Evolutionary conservation across 2,329 filamentous ascomycete species (phyloP).

Genomic region (Boeremia lycopersici): DNA sequence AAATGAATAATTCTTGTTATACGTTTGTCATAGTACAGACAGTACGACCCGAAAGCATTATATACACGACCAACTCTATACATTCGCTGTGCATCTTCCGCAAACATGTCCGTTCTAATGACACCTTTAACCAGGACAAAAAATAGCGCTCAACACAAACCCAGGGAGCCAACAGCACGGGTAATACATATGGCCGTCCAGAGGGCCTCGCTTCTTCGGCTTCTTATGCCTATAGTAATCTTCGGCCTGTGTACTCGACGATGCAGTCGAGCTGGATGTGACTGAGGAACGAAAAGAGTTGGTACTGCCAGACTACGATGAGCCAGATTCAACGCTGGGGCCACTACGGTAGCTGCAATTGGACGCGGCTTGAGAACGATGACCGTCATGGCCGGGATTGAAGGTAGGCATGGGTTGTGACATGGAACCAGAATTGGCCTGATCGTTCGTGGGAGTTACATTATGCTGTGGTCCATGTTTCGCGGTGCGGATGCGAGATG

Average conservation of each 20-base stretch:
- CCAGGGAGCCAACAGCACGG: constrained; percentile 43
- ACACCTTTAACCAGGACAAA: constrained; percentile 38
- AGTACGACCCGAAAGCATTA: neutral
- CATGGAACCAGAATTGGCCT: neutral
- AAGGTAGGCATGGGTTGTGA: constrained; percentile 24
- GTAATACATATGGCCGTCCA: constrained; percentile 37
- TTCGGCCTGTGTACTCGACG: constrained; percentile 24
- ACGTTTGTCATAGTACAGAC: neutral
- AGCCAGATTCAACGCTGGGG: constrained; percentile 36
- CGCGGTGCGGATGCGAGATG: constrained; percentile 17
- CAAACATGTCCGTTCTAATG: neutral
- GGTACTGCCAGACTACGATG: constrained; percentile 33
- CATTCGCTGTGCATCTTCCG: neutral
- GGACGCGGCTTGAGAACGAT: constrained; percentile 28
- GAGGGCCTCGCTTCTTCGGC: constrained; percentile 30
- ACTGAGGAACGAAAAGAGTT: constrained; percentile 16
- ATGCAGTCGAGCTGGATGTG: neutral
- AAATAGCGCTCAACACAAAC: constrained; percentile 41
- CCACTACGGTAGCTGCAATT: constrained; percentile 35
- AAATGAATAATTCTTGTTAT: neutral
- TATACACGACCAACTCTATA: neutral
- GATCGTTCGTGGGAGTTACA: constrained; percentile 3
- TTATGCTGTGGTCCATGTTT: constrained; percentile 5
- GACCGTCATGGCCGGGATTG: constrained; percentile 35
- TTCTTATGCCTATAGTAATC: constrained; percentile 32